Evolutionary conservation across 805 yeast genomes (phyloP).

Genomic region (Isabelozyma gotoi): DNA sequence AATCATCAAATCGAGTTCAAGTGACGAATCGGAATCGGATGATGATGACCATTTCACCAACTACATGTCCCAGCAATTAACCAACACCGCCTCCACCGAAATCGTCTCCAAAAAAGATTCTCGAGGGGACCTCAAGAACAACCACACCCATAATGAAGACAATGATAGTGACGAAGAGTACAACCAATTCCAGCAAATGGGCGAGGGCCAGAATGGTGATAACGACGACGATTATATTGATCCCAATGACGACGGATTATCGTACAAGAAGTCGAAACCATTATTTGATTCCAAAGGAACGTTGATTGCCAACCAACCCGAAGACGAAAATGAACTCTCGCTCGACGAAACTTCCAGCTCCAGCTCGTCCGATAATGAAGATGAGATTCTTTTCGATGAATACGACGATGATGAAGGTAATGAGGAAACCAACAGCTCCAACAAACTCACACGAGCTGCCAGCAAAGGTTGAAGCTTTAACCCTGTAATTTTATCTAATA

Average conservation of each 20-base stretch:
- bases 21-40: slow-evolving; percentile 36
- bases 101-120: slow-evolving; percentile 41
- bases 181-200: background rate
- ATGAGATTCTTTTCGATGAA: slow-evolving; percentile 11
- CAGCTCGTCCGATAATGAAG: slow-evolving; percentile 29
- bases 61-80: slow-evolving; percentile 75
- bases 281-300: slow-evolving; percentile 49
- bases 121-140: slow-evolving; percentile 54
- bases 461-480: slow-evolving; percentile 38
- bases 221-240: slow-evolving; percentile 76
- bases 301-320: slow-evolving; percentile 5
- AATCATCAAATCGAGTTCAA: slow-evolving; percentile 11
- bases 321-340: slow-evolving; percentile 21
- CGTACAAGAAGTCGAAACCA: slow-evolving; percentile 65
- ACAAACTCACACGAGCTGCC: slow-evolving; percentile 38
- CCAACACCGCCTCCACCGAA: slow-evolving; percentile 46
- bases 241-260: slow-evolving; percentile 79
- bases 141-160: slow-evolving; percentile 27
- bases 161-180: slow-evolving; percentile 25
- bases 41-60: slow-evolving; percentile 62
- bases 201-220: slow-evolving; percentile 35
- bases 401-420: background rate
- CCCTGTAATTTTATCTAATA: too few species aligned
- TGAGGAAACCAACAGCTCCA: slow-evolving; percentile 11
- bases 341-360: slow-evolving; percentile 30